Evolutionary conservation across 1,284 basidiomycete genomes (phyloP), one percentile per base, ranked within the genome.

Genomic region (Leccinum pseudoinsigne): DNA sequence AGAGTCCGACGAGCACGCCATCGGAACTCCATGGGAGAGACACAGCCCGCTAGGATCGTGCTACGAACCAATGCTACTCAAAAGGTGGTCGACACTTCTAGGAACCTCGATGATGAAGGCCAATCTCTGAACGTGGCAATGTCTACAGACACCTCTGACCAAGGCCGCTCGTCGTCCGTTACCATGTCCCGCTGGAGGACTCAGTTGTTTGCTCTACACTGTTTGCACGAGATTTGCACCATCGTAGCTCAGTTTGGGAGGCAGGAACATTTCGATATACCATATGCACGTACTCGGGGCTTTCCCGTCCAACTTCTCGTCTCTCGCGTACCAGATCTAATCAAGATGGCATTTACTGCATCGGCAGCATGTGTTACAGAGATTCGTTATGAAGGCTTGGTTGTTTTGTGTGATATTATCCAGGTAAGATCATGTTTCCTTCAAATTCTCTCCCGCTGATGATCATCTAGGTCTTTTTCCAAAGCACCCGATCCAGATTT

Each of bases 261-360:
- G 66, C 82, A 82, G 64, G 93, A 97, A 73, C 94, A 97, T 71
- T 80, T 97, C 45, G 90, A 96, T 72, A 84, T 89, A 45, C 81
- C 82, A 14, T 84, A 88, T 68, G 93, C 88, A 18, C 80, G 82
- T 54, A 77, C 67, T 31, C 75, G 79, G 26, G 82, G 84, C 1
- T 68, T 86, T 10, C 73, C 80, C 7, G 73, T 79, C 8, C 75
- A 81, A 5, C 78, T 95, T 38, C 82, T 97, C 36, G 88, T 93
- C 55, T 88, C 87, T 42, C 87, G 93, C n/a, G 87, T 97, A 2
- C 86, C 89, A 1, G 97, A 99, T 76, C 80, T 99, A 59, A 97
- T 99, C 77, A 94, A 87, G 77, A 97, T 98, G 89, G 97, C 97
- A 0, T 99, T 99, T 76, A 97, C 93, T 7, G 97, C 97, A 0